phyloP scores from a whole-genome alignment of 2,329 filamentous ascomycete species.

The Ascochyta viciae-villosae region DNA sequence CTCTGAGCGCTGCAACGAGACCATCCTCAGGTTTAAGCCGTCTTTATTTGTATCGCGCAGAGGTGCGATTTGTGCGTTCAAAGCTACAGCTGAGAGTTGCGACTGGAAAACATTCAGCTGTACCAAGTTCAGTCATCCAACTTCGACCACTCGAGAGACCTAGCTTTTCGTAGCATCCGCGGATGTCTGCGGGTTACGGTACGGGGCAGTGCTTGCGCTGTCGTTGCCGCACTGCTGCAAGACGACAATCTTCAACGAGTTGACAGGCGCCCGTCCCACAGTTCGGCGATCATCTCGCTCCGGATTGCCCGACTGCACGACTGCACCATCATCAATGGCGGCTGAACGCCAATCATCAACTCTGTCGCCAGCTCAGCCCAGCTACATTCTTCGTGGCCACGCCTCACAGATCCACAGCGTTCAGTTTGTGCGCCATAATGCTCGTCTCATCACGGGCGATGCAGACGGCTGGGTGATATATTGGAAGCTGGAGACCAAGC shows the following conservation, averaged over 20 bases:
- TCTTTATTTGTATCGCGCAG: no score
- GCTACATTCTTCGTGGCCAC: conserved; percentile 85
- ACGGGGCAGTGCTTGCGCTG: conserved; percentile 21
- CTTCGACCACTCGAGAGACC: background rate
- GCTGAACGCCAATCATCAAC: conserved; percentile 36
- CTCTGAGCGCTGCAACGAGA: background rate
- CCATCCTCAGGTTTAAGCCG: background rate
- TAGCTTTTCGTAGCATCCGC: background rate
- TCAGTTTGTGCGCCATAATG: conserved; percentile 74
- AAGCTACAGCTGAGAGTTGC: background rate
- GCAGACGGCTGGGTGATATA: conserved; percentile 86
- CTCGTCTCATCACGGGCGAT: conserved; percentile 83
- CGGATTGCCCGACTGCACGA: conserved; percentile 34
- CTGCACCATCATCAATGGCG: conserved; percentile 39
- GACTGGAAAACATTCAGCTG: background rate
- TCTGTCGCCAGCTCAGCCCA: conserved; percentile 62
- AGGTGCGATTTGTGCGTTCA: background rate
- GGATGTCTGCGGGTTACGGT: background rate
- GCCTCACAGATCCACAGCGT: conserved; percentile 79
- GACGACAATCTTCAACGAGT: conserved; percentile 15
- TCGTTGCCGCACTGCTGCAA: conserved; percentile 1
- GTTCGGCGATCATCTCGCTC: conserved; percentile 38
- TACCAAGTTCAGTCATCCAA: background rate
- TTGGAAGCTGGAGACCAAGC: conserved; percentile 84
- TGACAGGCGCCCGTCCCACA: conserved; percentile 25